Evolutionary conservation across 768 basidiomycete species (phyloP), one percentile per base, ranked within the genome.

Genomic region (Lenzites betulinus): DNA sequence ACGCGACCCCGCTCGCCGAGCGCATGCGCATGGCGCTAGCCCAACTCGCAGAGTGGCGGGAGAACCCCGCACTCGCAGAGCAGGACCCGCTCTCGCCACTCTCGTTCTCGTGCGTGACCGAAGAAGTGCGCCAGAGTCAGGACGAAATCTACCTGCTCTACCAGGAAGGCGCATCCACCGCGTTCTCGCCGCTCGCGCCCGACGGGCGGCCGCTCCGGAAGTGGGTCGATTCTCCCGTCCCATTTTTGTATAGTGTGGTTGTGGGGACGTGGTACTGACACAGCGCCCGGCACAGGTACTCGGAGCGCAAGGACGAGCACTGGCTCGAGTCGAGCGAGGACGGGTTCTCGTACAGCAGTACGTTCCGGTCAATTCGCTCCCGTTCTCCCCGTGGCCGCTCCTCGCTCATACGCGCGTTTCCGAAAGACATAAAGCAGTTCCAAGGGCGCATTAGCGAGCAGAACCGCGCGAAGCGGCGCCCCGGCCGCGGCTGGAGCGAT

Each of bases 51-150:
- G 78, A 83, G 30, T 72, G 88, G n/a, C 76, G 74, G 16, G 74
- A 71, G 18, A 78, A 83, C 64, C 70, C 78, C 13, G 70, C 72
- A 23, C 79, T 87, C 36, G 76, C 77, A 11, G 68, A 74, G 12
- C 80, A 83, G 26, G 79, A 87, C 66, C 84, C 88, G 12, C 58
- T 68, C n/a, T 89, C 83, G 6, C 76, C 84, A 1, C 74, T 91
- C 51, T 90, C 88, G 7, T 92, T 92, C 67, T 88, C 82, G 12
- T 84, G 84, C 64, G 77, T 88, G 33, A 64, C 85, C 0, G 75
- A 75, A 9, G 84, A 86, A 5, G 73, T 82, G 8, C 70, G 81
- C 26, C 74, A 79, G 68, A 77, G 74, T 16, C 89, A 91, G 67
- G 72, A 74, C 0, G 82, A 84, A 25, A 70, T 75, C 35, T 69